Evolutionary conservation across 129 eudicot species (phyloP).

Genomic region (Dittrichia graveolens): DNA sequence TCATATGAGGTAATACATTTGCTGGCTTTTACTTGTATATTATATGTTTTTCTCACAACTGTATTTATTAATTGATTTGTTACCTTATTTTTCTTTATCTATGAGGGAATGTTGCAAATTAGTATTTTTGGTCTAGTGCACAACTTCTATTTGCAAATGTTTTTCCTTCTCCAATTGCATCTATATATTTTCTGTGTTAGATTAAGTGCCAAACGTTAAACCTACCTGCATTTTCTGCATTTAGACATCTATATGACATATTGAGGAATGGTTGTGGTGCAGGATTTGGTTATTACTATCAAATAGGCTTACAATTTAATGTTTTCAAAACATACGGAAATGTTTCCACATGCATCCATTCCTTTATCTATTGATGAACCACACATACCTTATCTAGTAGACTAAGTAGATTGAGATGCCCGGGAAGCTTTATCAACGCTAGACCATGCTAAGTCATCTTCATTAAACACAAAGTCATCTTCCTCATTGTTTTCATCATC

Average conservation of each 20-base stretch:
- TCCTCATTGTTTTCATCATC: too few relatives aligned
- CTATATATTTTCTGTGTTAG: neutral
- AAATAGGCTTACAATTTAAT: neutral
- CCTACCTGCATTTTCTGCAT: constrained; percentile 1
- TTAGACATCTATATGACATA: neutral
- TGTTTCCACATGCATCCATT: too few relatives aligned
- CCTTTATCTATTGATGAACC: too few relatives aligned
- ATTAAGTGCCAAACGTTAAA: constrained; percentile 11
- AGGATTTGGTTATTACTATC: neutral
- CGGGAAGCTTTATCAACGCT: too few relatives aligned
- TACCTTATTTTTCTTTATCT: neutral
- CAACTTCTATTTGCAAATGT: neutral
- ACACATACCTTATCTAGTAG: too few relatives aligned
- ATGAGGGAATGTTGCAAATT: neutral
- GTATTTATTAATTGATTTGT: constrained; percentile 1
- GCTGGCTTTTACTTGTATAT: constrained; percentile 5
- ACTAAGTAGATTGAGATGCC: too few relatives aligned
- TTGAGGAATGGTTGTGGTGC: neutral
- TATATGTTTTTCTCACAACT: neutral
- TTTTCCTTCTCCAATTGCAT: constrained; percentile 15
- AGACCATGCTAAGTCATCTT: too few relatives aligned
- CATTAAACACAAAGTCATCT: too few relatives aligned
- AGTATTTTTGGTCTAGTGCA: neutral
- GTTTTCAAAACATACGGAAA: too few relatives aligned
- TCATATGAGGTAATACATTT: constrained; percentile 81